Evolutionary conservation across 2,329 filamentous ascomycete genomes (phyloP).

Genomic region (Clarireedia homoeocarpa): DNA sequence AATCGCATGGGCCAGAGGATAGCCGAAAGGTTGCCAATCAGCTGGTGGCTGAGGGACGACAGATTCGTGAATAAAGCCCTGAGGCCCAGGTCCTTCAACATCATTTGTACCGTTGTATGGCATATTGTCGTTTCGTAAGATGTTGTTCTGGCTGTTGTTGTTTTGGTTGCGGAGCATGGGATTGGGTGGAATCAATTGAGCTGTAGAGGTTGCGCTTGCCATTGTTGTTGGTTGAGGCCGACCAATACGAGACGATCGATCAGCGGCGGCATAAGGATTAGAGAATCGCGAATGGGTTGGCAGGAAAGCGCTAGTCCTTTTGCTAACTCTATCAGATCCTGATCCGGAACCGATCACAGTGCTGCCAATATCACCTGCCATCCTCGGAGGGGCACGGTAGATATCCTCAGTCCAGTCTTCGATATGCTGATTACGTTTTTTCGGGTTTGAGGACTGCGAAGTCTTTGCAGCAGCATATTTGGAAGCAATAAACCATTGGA

Average conservation of each 20-base stretch:
- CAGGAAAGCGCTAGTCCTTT: slow-evolving; percentile 75
- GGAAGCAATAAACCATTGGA: slow-evolving; percentile 93
- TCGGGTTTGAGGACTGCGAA: slow-evolving; percentile 70
- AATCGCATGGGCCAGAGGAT: slow-evolving; percentile 85
- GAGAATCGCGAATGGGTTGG: slow-evolving; percentile 94
- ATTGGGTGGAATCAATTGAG: slow-evolving; percentile 62
- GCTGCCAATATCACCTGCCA: slow-evolving; percentile 66
- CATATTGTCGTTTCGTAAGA: slow-evolving; percentile 54
- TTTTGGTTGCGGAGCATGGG: slow-evolving; percentile 64
- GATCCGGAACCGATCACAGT: slow-evolving; percentile 55
- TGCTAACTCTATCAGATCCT: slow-evolving; percentile 62
- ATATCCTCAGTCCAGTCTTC: slow-evolving; percentile 98
- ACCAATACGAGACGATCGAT: slow-evolving; percentile 44
- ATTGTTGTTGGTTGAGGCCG: slow-evolving; percentile 73
- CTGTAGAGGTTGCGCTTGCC: slow-evolving; percentile 74
- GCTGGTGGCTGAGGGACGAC: slow-evolving; percentile 94
- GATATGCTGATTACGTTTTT: slow-evolving; percentile 84
- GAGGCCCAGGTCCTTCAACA: slow-evolving; percentile 67
- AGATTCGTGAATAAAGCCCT: slow-evolving; percentile 92
- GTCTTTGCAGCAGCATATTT: slow-evolving; percentile 81
- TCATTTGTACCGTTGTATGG: slow-evolving; percentile 42
- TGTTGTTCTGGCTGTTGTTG: slow-evolving; percentile 56
- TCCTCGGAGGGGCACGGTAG: slow-evolving; percentile 78
- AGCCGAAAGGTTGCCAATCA: slow-evolving; percentile 96
- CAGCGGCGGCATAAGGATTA: slow-evolving; percentile 68